A percentile compares a stretch with the other conserved stretches of the same genome.
phyloP scores from a whole-genome alignment of 208 protist genomes.

The Trypanosoma boissoni region DNA sequence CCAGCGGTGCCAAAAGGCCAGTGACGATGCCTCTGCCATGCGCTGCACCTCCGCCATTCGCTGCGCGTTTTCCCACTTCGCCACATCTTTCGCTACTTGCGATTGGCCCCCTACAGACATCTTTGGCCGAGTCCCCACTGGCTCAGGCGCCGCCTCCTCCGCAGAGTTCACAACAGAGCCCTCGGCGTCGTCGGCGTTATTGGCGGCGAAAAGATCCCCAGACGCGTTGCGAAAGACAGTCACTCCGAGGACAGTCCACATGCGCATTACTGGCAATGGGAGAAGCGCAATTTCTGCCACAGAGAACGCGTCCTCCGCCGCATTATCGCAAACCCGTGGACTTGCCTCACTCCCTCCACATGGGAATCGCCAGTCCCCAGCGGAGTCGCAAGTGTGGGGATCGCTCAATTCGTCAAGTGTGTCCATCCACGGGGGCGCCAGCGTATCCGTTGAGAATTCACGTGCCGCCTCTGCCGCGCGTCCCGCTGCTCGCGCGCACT shows the following conservation, averaged over 20 bases:
- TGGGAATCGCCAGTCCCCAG: too few relatives aligned
- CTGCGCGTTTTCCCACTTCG: conserved; percentile 1
- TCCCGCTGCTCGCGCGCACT: conserved; percentile 32
- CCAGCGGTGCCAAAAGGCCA: conserved; percentile 24
- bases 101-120: not conserved
- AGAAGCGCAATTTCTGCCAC: conserved; percentile 34
- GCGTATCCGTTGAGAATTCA: conserved; percentile 39
- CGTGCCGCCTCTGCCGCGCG: conserved; percentile 36
- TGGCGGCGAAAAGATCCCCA: conserved; percentile 22
- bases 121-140: not conserved
- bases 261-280: conserved; percentile 36
- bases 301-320: too few relatives aligned
- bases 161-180: not conserved
- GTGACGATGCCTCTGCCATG: not conserved
- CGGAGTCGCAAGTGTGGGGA: too few relatives aligned
- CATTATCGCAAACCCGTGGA: too few relatives aligned
- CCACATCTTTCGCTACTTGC: not conserved
- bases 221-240: conserved; percentile 46
- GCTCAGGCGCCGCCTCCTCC: not conserved
- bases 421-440: conserved; percentile 13
- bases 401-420: not conserved
- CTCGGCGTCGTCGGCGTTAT: not conserved
- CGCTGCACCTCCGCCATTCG: conserved; percentile 4
- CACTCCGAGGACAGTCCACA: conserved; percentile 55
- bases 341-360: too few relatives aligned